Percentiles rank a stretch among this genome's conserved stretches.
phyloP scores from a whole-genome alignment of 352 stramenopile species.

The Globisporangium spinosum region DNA sequence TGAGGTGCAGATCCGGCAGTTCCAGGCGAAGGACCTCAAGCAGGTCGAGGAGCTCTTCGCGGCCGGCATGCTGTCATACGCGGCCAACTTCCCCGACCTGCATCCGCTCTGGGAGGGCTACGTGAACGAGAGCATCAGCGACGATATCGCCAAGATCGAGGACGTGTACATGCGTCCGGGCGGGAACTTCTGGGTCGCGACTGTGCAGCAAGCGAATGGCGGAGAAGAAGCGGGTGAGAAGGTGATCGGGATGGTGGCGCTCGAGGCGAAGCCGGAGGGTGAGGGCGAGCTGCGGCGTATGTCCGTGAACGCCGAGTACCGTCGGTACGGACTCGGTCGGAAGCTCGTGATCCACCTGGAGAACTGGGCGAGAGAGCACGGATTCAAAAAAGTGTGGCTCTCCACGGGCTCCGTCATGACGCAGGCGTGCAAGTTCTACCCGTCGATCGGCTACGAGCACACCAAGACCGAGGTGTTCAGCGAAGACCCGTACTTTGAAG shows the following conservation, averaged over 20 bases:
- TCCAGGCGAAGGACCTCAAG: slow-evolving; percentile 21
- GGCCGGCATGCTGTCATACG: slow-evolving; percentile 12
- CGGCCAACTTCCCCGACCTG: not conserved
- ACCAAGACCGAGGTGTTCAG: slow-evolving; percentile 21
- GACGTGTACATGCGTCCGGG: slow-evolving; percentile 31
- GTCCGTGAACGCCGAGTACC: slow-evolving; percentile 28
- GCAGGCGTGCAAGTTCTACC: slow-evolving; percentile 29
- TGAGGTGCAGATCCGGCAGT: slow-evolving; percentile 23
- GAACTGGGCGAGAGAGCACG: slow-evolving; percentile 23
- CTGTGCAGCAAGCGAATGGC: not conserved
- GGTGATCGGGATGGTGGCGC: slow-evolving; percentile 30
- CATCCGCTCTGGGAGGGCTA: slow-evolving; percentile 4
- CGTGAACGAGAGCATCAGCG: slow-evolving; percentile 10
- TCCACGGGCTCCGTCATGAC: slow-evolving; percentile 28
- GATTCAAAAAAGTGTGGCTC: slow-evolving; percentile 26
- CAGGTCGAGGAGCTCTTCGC: slow-evolving; percentile 17
- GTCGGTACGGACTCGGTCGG: slow-evolving; percentile 27
- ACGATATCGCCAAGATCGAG: slow-evolving; percentile 33
- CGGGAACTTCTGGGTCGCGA: slow-evolving; percentile 40
- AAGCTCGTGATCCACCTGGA: slow-evolving; percentile 28
- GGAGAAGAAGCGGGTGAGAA: not conserved
- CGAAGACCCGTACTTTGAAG: slow-evolving; percentile 32
- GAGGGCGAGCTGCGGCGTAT: slow-evolving; percentile 36
- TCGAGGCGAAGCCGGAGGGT: slow-evolving; percentile 25
- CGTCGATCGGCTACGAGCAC: slow-evolving; percentile 25